These are phyloP conservation scores for Mycena rosella DNA, from an alignment of 768 basidiomycete species.

Conservation along the genomic window DNA sequence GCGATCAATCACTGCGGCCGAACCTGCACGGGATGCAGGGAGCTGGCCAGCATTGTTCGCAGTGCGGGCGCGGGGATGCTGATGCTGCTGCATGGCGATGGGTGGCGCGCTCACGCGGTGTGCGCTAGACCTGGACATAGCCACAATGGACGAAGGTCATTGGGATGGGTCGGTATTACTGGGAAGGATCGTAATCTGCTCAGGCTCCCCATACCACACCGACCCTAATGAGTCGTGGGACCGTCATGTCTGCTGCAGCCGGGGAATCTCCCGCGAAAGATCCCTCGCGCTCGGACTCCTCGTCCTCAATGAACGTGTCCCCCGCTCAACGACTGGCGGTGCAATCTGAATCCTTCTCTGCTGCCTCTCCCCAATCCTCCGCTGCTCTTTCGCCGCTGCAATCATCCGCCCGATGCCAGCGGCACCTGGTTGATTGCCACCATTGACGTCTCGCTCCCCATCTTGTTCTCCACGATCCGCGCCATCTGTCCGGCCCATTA, in stretches of 20 bases:
- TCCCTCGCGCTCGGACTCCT: slow-evolving; percentile 5
- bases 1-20: background rate
- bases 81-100: background rate
- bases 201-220: background rate
- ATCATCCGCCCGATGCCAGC: slow-evolving; percentile 53
- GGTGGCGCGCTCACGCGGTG: slow-evolving; percentile 22
- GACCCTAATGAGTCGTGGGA: background rate
- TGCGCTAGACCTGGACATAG: slow-evolving; percentile 3
- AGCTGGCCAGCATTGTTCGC: background rate
- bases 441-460: slow-evolving; percentile 68
- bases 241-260: background rate
- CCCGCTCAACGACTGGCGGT: background rate
- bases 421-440: slow-evolving; percentile 77
- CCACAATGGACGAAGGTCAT: slow-evolving; percentile 6
- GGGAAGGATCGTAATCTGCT: background rate
- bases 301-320: slow-evolving; percentile 22
- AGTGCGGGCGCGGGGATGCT: background rate
- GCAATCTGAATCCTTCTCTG: slow-evolving; percentile 10
- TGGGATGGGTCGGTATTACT: background rate
- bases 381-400: slow-evolving; percentile 19
- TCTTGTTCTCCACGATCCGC: slow-evolving; percentile 8
- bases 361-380: slow-evolving; percentile 1
- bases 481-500: slow-evolving; percentile 51
- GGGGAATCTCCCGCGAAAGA: background rate
- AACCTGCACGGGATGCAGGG: background rate